Evolutionary conservation across 371 early-diverging fungal genomes (phyloP).

Genomic region (Mortierella sp.): DNA sequence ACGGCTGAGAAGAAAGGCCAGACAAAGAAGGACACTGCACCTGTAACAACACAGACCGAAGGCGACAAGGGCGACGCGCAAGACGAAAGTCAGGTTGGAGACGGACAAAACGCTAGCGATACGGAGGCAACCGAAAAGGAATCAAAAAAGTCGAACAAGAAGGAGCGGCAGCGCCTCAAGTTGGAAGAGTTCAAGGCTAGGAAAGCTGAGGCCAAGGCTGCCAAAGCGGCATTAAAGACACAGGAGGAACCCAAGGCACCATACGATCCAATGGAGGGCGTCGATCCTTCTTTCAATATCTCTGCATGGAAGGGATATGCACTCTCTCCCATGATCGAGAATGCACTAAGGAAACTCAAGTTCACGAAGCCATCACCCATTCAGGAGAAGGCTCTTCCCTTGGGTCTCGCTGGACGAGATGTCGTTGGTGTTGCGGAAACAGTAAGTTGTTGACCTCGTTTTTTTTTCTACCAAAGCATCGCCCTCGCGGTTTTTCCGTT

Average conservation of each 20-base stretch:
- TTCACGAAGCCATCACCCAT: conserved; percentile 94
- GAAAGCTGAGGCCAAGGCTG: conserved; percentile 36
- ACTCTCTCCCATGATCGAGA: conserved; percentile 63
- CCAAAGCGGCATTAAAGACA: conserved; percentile 39
- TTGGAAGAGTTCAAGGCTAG: conserved; percentile 36
- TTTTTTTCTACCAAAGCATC: neutral
- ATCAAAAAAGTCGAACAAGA: conserved; percentile 50
- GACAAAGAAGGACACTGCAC: conserved; percentile 28
- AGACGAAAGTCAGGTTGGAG: neutral
- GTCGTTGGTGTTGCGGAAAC: conserved; percentile 99
- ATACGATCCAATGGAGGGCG: conserved; percentile 38
- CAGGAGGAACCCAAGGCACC: conserved; percentile 40
- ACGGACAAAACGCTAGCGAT: no score
- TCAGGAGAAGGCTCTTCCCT: conserved; percentile 86
- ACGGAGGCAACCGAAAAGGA: conserved; percentile 9
- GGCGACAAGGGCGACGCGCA: conserved; percentile 37
- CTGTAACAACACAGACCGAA: conserved; percentile 24
- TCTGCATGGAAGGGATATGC: conserved; percentile 71
- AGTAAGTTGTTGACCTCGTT: conserved; percentile 43
- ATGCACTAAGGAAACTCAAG: conserved; percentile 74
- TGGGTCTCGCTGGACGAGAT: conserved; percentile 80
- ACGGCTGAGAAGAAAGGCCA: conserved; percentile 8
- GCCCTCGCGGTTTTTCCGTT: no score
- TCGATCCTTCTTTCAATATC: conserved; percentile 55
- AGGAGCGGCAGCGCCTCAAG: conserved; percentile 32